A percentile compares a stretch with the other conserved stretches of the same genome.
Conservation (phyloP, 371 early-diverging fungal genomes). For the Mucor mucedo region DNA sequence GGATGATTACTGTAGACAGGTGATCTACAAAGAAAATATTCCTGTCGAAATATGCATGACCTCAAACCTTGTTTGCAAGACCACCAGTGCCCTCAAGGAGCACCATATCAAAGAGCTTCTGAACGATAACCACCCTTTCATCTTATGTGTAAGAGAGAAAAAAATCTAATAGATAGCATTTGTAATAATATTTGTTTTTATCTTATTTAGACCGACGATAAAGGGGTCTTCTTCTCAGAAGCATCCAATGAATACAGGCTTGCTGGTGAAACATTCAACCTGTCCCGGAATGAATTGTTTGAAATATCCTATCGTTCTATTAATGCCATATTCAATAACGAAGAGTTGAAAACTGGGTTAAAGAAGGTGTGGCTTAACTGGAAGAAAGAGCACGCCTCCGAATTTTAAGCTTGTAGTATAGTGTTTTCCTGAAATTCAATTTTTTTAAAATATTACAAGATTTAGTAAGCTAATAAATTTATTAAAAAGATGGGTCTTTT, state of each 20-base stretch:
- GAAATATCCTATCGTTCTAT: conserved; percentile 47
- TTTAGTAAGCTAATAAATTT: no score
- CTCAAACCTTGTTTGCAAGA: conserved; percentile 67
- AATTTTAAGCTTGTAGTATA: not conserved
- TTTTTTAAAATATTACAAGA: not conserved
- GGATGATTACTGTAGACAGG: conserved; percentile 38
- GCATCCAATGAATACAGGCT: conserved; percentile 55
- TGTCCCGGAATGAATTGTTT: conserved; percentile 44
- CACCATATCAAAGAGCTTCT: conserved; percentile 63
- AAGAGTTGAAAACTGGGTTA: conserved; percentile 35
- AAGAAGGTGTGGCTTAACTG: conserved; percentile 43
- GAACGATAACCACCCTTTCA: conserved; percentile 53
- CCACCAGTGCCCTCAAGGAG: conserved; percentile 49
- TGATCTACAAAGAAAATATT: conserved; percentile 43
- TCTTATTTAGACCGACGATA: conserved; percentile 60
- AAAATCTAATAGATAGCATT: not conserved
- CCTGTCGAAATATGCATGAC: conserved; percentile 73
- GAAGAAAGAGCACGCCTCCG: conserved; percentile 16
- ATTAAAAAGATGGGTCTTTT: no score
- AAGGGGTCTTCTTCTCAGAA: conserved; percentile 61
- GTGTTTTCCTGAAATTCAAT: no score
- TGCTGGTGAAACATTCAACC: conserved; percentile 42
- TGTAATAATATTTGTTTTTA: not conserved
- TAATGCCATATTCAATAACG: conserved; percentile 53
- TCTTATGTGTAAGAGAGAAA: conserved; percentile 62